phyloP scores from a whole-genome alignment of 495 filamentous ascomycete species.

The Collariella sp. region DNA sequence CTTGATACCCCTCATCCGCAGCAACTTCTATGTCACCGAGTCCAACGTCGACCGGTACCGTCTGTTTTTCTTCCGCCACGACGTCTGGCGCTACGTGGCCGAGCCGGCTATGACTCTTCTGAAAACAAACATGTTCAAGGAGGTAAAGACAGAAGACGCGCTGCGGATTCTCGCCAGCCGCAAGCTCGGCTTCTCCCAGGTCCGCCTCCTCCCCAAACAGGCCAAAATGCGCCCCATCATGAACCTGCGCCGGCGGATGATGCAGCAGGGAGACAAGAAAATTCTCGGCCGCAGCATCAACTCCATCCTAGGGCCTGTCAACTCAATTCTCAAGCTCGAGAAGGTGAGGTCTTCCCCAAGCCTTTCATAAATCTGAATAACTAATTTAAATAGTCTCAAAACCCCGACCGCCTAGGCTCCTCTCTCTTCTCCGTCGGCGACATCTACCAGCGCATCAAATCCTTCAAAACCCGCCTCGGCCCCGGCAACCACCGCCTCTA shows the following conservation, averaged over 20 bases:
- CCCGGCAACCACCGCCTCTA: slow-evolving; percentile 35
- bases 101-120: slow-evolving; percentile 63
- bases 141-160: slow-evolving; percentile 54
- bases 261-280: slow-evolving; percentile 45
- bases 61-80: slow-evolving; percentile 91
- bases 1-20: slow-evolving; percentile 75
- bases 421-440: slow-evolving; percentile 75
- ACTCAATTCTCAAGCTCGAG: slow-evolving; percentile 70
- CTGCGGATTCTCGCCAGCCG: slow-evolving; percentile 50
- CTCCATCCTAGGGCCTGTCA: slow-evolving; percentile 62
- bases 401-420: slow-evolving; percentile 58
- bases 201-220: slow-evolving; percentile 74
- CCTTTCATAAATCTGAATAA: background rate
- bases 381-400: slow-evolving; percentile 33
- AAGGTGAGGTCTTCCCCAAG: slow-evolving; percentile 36
- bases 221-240: slow-evolving; percentile 65
- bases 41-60: slow-evolving; percentile 70
- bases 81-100: slow-evolving; percentile 71
- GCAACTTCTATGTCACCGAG: slow-evolving; percentile 91
- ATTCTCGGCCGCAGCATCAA: slow-evolving; percentile 72
- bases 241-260: slow-evolving; percentile 62
- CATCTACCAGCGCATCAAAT: slow-evolving; percentile 65
- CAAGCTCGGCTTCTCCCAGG: slow-evolving; percentile 62
- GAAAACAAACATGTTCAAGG: slow-evolving; percentile 70
- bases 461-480: slow-evolving; percentile 50